A percentile compares a stretch with the other conserved stretches of the same genome.
These are phyloP conservation scores for Camelina sativa DNA, from an alignment of 345 rosid genomes.

Conservation along the genomic window DNA sequence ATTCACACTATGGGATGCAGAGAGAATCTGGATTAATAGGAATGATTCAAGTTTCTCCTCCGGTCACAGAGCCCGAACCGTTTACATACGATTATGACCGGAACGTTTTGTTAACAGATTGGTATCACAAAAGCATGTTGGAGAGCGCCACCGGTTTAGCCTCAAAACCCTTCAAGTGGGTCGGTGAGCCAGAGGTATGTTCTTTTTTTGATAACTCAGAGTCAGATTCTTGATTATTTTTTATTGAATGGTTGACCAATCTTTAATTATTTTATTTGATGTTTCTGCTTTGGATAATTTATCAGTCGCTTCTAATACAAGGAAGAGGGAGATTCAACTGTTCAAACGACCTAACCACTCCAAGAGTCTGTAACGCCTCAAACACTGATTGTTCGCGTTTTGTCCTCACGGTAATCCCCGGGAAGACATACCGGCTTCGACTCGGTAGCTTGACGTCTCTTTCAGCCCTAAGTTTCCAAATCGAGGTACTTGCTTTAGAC, in stretches of 20 bases:
- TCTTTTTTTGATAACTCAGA: not conserved
- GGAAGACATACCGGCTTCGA: conserved; percentile 68
- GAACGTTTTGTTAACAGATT: conserved; percentile 68
- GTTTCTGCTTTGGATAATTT: not conserved
- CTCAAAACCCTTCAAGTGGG: conserved; percentile 67
- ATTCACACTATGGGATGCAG: conserved; percentile 86
- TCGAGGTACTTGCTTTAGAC: conserved; percentile 53
- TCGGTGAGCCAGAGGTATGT: conserved; percentile 75
- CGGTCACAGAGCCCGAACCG: conserved; percentile 58
- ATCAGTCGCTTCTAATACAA: conserved; percentile 68
- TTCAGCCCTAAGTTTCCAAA: conserved; percentile 78
- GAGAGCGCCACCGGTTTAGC: conserved; percentile 69
- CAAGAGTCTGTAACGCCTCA: conserved; percentile 50
- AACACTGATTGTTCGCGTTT: conserved; percentile 59
- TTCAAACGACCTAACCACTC: conserved; percentile 38
- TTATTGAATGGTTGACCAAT: not conserved
- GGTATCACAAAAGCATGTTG: conserved; percentile 69
- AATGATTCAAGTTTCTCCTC: conserved; percentile 59
- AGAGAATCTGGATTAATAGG: conserved; percentile 75
- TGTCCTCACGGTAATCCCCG: conserved; percentile 52
- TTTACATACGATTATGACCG: conserved; percentile 64
- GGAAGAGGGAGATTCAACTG: conserved; percentile 77
- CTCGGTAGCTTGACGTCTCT: conserved; percentile 61
- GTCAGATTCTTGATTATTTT: not conserved
- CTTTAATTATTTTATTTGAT: not conserved